A percentile compares a stretch with the other conserved stretches of the same genome.
These are phyloP conservation scores for Syzygium aqueum DNA, from an alignment of 345 rosid genomes.

Conservation along the genomic window DNA sequence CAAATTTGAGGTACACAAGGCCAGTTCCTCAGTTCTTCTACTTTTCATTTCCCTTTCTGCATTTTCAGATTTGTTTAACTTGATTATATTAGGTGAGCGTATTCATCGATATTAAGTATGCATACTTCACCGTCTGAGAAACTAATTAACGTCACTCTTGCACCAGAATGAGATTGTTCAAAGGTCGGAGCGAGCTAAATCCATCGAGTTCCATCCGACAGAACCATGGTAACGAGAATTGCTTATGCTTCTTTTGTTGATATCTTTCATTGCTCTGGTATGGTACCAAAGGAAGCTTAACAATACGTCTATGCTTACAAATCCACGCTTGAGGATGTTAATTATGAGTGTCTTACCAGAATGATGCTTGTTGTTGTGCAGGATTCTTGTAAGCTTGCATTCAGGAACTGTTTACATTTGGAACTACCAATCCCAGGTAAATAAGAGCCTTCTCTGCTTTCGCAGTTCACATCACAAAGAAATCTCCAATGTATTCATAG, in stretches of 20 bases:
- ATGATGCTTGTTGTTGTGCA: conserved; percentile 7
- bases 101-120: background rate
- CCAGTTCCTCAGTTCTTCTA: background rate
- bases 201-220: conserved; percentile 59
- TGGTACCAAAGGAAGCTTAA: background rate
- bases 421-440: conserved; percentile 42
- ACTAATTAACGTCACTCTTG: conserved; percentile 1
- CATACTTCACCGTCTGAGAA: background rate
- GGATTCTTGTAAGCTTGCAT: conserved; percentile 65
- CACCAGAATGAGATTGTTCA: conserved; percentile 49
- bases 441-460: background rate
- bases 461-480: background rate
- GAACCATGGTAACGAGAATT: conserved; percentile 25
- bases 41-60: background rate
- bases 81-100: background rate
- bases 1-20: background rate
- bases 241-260: background rate
- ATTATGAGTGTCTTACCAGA: background rate
- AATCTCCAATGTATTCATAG: background rate
- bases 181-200: conserved; percentile 60
- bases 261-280: background rate
- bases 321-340: background rate
- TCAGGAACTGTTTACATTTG: conserved; percentile 65
- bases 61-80: background rate
- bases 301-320: background rate